Base-by-base conservation (phyloP, 331 rosid genomes). In the Ulmus americana region DNA sequence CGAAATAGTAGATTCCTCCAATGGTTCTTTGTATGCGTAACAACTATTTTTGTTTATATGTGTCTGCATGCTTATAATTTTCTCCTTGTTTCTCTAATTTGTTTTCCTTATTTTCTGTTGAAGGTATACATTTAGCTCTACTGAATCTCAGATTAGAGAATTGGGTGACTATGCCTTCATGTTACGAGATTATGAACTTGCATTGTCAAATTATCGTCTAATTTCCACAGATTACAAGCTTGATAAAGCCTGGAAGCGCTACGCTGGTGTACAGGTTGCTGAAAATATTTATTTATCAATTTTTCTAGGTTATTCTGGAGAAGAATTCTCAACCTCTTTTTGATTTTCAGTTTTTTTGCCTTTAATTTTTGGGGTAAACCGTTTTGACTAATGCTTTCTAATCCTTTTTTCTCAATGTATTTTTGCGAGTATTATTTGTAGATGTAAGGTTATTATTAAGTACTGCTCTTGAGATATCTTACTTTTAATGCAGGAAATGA, bases 111-210 rank as follows among this genome's bases (percentile, higher is more conserved):
- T 78, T 73, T 59, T n/a, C 55, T 79, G 72, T 82, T 82, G 68
- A 72, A 94, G 99, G 95, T 94, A 94, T 76, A 81, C 85, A 63
- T 90, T 79, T 68, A 87, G 70, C 85, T 94, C 99, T 75, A 90
- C 69, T 66, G 99, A 94, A 80, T 94, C 95, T 75, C 99, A 90
- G 71, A 90, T 94, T 76, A 83, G 99, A 79, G 86, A 85, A 73
- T 82, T 90, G 90, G 99, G 99, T 69, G 99, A 94, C 72, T 87
- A 83, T 77, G 99, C 99, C 77, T 94, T 94, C 85, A 87, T 94
- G 99, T 78, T 94, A 77, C 78, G 85, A 61, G 99, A 94, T 81
- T 94, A 94, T 73, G 99, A 94, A 69, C 97, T 94, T 81, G 99
- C 97, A 10, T 61, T 94, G 77, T 89, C 97, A 35, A 94, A 90